phyloP scores from a whole-genome alignment of 140 eudicot species.

The Artemisia princeps region DNA sequence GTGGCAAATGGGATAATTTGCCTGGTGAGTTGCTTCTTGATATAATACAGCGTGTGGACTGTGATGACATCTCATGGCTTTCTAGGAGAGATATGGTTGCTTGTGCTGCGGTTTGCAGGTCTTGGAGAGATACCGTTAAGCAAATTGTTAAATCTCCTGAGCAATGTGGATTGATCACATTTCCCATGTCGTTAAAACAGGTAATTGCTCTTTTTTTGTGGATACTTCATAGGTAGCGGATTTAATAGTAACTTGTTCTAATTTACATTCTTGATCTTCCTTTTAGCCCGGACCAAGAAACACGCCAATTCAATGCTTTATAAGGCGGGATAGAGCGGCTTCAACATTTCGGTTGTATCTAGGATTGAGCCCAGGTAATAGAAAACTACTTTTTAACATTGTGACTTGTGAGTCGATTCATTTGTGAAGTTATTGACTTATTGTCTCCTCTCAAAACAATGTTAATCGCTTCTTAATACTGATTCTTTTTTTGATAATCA shows the following conservation, averaged over 20 bases:
- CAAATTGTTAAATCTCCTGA: slow-evolving; percentile 62
- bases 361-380: slow-evolving; percentile 55
- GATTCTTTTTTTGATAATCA: slow-evolving; percentile 9
- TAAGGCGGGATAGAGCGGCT: slow-evolving; percentile 45
- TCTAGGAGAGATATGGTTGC: slow-evolving; percentile 47
- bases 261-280: not conserved
- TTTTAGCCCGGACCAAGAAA: slow-evolving; percentile 58
- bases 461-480: too few species aligned
- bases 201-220: slow-evolving; percentile 19
- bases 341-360: slow-evolving; percentile 44
- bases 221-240: not conserved
- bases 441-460: slow-evolving; percentile 1
- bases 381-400: slow-evolving; percentile 4
- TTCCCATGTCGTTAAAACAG: slow-evolving; percentile 68
- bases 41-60: slow-evolving; percentile 46
- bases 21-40: slow-evolving; percentile 61
- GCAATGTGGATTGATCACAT: slow-evolving; percentile 68
- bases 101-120: slow-evolving; percentile 61
- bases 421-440: not conserved
- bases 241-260: not conserved
- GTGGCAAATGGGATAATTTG: slow-evolving; percentile 34
- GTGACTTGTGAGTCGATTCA: not conserved
- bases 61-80: slow-evolving; percentile 49
- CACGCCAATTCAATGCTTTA: slow-evolving; percentile 56
- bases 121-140: slow-evolving; percentile 48